phyloP scores from a whole-genome alignment of 768 basidiomycete genomes.

The Leccinum olivaceopallidum region DNA sequence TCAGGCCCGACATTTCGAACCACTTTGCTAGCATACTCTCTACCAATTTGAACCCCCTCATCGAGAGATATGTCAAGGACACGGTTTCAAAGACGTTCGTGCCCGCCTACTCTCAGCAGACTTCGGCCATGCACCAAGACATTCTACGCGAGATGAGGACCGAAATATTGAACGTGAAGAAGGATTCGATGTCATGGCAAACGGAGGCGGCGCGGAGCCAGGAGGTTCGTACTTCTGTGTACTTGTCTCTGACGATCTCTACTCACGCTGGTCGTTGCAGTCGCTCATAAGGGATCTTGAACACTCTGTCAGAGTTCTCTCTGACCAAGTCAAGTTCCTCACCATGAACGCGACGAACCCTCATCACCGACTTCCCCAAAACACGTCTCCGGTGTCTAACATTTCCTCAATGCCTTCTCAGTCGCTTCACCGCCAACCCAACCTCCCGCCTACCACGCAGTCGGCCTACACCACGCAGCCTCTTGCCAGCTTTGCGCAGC shows the following conservation, averaged over 20 bases:
- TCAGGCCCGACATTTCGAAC: slow-evolving; percentile 72
- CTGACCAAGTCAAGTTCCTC: slow-evolving; percentile 83
- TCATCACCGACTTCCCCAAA: slow-evolving; percentile 36
- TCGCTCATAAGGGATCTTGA: slow-evolving; percentile 79
- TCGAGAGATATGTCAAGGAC: slow-evolving; percentile 84
- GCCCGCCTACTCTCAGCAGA: slow-evolving; percentile 73
- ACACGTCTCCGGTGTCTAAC: slow-evolving; percentile 33
- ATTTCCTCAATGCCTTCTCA: slow-evolving; percentile 39
- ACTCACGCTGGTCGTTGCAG: slow-evolving; percentile 36
- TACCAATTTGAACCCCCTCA: slow-evolving; percentile 67
- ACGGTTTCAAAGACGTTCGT: slow-evolving; percentile 70
- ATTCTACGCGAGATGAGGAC: slow-evolving; percentile 70
- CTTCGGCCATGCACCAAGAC: slow-evolving; percentile 78
- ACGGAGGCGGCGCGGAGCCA: slow-evolving; percentile 74
- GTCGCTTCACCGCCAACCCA: slow-evolving; percentile 38
- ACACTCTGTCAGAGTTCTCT: slow-evolving; percentile 68
- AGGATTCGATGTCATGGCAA: slow-evolving; percentile 81
- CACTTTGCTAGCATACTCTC: slow-evolving; percentile 79
- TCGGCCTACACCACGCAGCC: slow-evolving; percentile 34
- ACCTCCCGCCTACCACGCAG: slow-evolving; percentile 39
- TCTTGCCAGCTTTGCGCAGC: slow-evolving; percentile 32
- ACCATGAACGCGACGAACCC: slow-evolving; percentile 51
- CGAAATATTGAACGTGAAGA: slow-evolving; percentile 76
- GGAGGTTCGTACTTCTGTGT: slow-evolving; percentile 51
- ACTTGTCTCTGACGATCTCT: slow-evolving; percentile 6